Evolutionary conservation across 148 eudicot genomes (phyloP).

Genomic region (Arbutus unedo): DNA sequence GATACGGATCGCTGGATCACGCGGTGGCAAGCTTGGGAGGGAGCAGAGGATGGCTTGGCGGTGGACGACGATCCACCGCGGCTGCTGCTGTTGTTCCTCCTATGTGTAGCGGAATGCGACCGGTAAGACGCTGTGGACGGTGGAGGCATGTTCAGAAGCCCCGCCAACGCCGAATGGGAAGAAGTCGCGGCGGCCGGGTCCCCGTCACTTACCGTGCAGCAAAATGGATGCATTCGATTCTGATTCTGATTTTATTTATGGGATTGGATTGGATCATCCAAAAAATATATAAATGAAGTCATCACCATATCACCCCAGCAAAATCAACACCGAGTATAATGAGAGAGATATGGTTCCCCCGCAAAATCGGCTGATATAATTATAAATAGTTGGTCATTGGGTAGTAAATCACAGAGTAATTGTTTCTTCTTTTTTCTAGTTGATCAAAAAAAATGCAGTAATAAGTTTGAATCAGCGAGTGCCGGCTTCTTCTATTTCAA

Average conservation of each 20-base stretch:
- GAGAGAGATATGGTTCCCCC: not conserved
- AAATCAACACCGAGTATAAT: not conserved
- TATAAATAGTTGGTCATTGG: too few species aligned
- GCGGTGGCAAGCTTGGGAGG: not conserved
- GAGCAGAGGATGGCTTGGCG: not conserved
- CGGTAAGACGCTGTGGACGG: not conserved
- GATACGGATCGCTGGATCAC: not conserved
- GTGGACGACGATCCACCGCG: not conserved
- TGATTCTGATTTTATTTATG: not conserved
- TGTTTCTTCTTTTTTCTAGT: not conserved
- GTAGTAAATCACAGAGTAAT: too few species aligned
- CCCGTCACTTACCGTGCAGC: conserved; percentile 41
- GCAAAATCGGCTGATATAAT: not conserved
- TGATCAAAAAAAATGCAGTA: not conserved
- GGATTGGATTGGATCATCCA: not conserved
- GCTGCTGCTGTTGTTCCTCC: not conserved
- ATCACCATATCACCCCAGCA: not conserved
- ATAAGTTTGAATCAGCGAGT: not conserved
- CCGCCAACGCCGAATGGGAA: conserved; percentile 13
- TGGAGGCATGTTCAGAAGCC: conserved; percentile 9
- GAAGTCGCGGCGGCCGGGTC: conserved; percentile 23
- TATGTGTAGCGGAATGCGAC: not conserved
- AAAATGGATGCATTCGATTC: conserved; percentile 50
- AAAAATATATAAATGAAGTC: not conserved
- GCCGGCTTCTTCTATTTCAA: not conserved